Percentiles rank a stretch among this genome's conserved stretches.
Evolutionary conservation across 2,329 filamentous ascomycete species (phyloP).

Genomic region (Ustulina deusta): DNA sequence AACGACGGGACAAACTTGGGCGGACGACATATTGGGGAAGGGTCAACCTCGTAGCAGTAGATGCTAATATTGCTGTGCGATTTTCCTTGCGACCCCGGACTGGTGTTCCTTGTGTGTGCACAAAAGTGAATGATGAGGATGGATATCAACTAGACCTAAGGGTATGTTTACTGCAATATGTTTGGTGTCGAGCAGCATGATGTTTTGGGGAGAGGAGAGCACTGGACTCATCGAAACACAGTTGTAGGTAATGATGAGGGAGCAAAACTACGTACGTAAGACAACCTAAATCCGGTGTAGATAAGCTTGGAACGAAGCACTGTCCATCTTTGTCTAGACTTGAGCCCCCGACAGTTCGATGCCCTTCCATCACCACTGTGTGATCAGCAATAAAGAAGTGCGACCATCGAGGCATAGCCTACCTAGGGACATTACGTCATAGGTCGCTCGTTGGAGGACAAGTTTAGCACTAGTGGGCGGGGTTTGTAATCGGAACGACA

Average conservation of each 20-base stretch:
- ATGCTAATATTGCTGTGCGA: conserved; percentile 11
- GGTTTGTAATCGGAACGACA: conserved; percentile 20
- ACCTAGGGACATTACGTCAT: conserved; percentile 31
- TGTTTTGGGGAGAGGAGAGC: not conserved
- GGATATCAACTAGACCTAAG: not conserved
- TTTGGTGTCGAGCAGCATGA: not conserved
- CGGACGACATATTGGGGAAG: conserved; percentile 47
- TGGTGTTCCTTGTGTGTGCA: not conserved
- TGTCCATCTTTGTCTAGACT: not conserved
- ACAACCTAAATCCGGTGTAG: conserved; percentile 8
- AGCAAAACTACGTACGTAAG: not conserved
- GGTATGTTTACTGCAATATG: not conserved
- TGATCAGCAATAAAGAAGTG: not conserved
- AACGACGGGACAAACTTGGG: conserved; percentile 56
- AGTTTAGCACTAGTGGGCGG: not conserved
- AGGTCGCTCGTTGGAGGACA: not conserved
- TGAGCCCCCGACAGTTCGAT: not conserved
- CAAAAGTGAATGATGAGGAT: not conserved
- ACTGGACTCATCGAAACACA: not conserved
- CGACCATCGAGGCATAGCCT: no score
- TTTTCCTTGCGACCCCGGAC: not conserved
- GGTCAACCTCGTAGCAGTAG: not conserved
- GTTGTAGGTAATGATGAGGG: conserved; percentile 4
- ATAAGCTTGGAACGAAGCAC: conserved; percentile 1
- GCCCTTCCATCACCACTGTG: not conserved